phyloP scores from a whole-genome alignment of 495 filamentous ascomycete species.

The Annulohypoxylon nitens region DNA sequence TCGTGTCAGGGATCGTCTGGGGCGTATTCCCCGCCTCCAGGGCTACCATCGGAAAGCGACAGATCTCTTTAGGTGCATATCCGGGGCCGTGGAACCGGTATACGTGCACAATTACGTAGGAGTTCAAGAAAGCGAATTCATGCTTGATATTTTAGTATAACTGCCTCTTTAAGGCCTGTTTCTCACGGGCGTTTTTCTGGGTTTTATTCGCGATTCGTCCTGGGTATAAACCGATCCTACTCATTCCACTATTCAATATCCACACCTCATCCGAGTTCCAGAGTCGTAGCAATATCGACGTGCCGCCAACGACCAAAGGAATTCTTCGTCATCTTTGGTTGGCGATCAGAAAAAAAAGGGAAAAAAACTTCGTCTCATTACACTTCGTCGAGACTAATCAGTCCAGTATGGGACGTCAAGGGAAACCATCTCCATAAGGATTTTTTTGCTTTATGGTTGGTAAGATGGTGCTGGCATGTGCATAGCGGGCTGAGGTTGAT shows the following conservation, averaged over 20 bases:
- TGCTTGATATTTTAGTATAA: neutral
- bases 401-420: neutral
- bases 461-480: constrained; percentile 46
- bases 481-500: constrained; percentile 51
- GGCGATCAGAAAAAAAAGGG: neutral
- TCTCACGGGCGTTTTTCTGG: neutral
- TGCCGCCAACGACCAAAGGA: neutral
- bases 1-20: no score
- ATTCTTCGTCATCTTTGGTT: neutral
- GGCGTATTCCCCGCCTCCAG: no score
- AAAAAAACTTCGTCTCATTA: no score
- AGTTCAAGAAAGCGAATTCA: neutral
- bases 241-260: constrained; percentile 4
- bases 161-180: neutral
- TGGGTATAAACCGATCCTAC: constrained; percentile 26
- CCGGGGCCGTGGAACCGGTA: neutral
- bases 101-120: neutral
- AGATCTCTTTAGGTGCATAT: neutral
- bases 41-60: neutral
- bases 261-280: neutral
- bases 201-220: constrained; percentile 15
- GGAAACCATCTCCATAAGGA: no score
- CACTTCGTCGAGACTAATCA: neutral
- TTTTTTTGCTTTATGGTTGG: constrained; percentile 14
- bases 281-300: neutral